Base-by-base conservation (phyloP, 495 filamentous ascomycete genomes). In the Hyaloscypha hepaticicola region DNA sequence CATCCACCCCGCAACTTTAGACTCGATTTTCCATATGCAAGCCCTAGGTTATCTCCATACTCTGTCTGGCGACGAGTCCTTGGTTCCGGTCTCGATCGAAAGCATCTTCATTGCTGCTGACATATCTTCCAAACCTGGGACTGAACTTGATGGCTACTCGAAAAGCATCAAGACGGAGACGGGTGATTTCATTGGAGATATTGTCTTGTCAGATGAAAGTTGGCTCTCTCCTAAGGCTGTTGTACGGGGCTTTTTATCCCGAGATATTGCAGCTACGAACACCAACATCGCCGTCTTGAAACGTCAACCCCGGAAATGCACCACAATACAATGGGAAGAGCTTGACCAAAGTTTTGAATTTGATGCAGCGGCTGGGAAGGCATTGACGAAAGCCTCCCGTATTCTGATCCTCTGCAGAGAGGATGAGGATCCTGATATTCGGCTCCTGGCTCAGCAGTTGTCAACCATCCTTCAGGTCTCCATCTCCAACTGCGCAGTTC, bases 1-100 rank as follows among this genome's bases (percentile, higher is more conserved):
- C 4, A 71, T 82, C 14, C 79, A 82, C 53, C 79, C 79, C 9
- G 71, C 76, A 8, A 79, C 77, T 19, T 67, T 82, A 3, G 76
- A 78, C 51, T 27, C 57, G 33, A 60, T 69, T 2, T 66, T 69
- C 19, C 66, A 69, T 50, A 56, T 58, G 61, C 61, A 62, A 62
- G 60, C 60, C 16, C 49, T 62, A 3, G 60, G 60, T 12, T 62
- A 62, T 55, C 38, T 62, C 8, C 60, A 62, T 26, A 55, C 57
- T 26, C 57, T 60, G 2, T 66, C 55, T 5, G 56, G 63, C 33
- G 56, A 66, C 21, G 57, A 50, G 14, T 66, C 65, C 11, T 68
- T 66, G 63, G 60, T 69, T 3, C 70, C 70, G 1, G 58, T 56
- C 19, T 67, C 58, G n/a, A 72, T 73, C 53, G 60, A 65, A 9